Conservation (phyloP, 1,284 basidiomycete species). For the Puccinia brachypodii region DNA sequence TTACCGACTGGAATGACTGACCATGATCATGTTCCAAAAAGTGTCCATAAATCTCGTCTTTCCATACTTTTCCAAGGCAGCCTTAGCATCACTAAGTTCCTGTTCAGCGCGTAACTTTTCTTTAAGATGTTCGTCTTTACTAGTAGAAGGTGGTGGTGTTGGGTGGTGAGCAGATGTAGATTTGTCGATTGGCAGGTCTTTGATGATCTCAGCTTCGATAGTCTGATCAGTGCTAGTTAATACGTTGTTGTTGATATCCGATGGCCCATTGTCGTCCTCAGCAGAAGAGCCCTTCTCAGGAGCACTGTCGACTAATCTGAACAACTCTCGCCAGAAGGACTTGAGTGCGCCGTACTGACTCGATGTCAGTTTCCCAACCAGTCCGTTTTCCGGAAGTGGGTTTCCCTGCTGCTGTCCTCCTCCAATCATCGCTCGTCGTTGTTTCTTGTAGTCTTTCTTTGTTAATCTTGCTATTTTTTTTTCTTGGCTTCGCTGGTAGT, state of each 20-base stretch:
- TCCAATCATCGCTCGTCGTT: background rate
- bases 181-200: background rate
- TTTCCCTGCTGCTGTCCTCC: conserved; percentile 2
- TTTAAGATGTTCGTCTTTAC: conserved; percentile 32
- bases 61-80: conserved; percentile 39
- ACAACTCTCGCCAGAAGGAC: conserved; percentile 44
- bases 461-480: too few relatives aligned
- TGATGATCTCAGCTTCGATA: background rate
- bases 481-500: too few relatives aligned
- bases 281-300: background rate
- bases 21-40: conserved; percentile 49
- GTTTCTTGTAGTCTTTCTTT: background rate
- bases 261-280: background rate
- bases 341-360: conserved; percentile 25
- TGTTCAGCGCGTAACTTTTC: conserved; percentile 44
- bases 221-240: too few relatives aligned
- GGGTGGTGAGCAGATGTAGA: background rate
- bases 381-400: conserved; percentile 29
- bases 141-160: background rate
- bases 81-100: conserved; percentile 43
- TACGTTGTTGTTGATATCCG: too few relatives aligned
- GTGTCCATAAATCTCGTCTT: conserved; percentile 28
- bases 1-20: background rate
- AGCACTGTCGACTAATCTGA: conserved; percentile 21
- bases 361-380: conserved; percentile 31